Evolutionary conservation across 1,284 basidiomycete genomes (phyloP), one percentile per base, ranked within the genome.

Genomic region (Butyriboletus appendiculatus): DNA sequence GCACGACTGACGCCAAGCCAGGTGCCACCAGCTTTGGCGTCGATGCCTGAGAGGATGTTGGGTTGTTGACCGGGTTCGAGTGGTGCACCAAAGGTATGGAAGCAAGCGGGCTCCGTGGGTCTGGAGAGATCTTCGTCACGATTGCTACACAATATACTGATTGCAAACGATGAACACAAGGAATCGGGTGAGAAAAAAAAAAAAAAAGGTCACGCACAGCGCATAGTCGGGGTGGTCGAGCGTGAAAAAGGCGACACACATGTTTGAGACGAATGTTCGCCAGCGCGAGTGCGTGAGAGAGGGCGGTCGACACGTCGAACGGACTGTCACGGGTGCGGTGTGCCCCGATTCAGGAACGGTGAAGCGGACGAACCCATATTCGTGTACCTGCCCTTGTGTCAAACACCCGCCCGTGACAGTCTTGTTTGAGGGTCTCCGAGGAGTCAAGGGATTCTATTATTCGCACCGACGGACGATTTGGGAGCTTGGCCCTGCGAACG

Each of bases 201-300:
- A 22, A 4, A 24, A 22, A 5, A 22, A 4, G 22, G 1, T 24
- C 24, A 80, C 90, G 72, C 71, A 91, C 90, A 92, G 76, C 14
- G 89, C 82, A 66, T 90, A 92, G 45, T 85, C 81, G 28, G 84
- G 82, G 65, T 89, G 85, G 48, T 88, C 79, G 5, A 91, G 75
- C 47, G 87, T 81, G 84, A 86, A 92, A 65, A 90, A 79, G 45
- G 77, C 86, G 60, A 92, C 81, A 68, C 90, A 92, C 90, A 92
- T 61, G 7, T 50, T 39, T 10, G 48, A 18, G 44, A 40, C 28
- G 15, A 16, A 4, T 10, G 22, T 33, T 58, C 44, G 56, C 39
- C 30, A 42, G 50, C 44, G 50, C 44, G 56, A 32, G 35, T 30
- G 32, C 54, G 53, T 57, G 53, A 52, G 44, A 49, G 22, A 3